A percentile compares a stretch with the other conserved stretches of the same genome.
These are phyloP conservation scores for Mortierella hygrophila DNA, from an alignment of 192 early-diverging fungal genomes.

Conservation along the genomic window DNA sequence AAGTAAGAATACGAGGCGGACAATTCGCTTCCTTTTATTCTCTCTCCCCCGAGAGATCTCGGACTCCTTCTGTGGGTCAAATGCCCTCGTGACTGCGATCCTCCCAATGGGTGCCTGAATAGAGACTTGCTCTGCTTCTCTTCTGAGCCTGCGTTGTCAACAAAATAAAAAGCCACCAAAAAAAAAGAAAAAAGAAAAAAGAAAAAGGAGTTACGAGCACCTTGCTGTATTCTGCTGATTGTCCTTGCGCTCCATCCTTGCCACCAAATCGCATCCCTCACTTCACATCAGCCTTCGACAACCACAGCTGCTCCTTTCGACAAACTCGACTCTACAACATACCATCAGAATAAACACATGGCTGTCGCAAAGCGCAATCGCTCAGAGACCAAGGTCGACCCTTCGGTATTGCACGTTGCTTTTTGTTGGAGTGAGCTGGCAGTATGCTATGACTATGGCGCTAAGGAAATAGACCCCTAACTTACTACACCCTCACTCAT, in stretches of 20 bases:
- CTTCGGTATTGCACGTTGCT: conserved; percentile 13
- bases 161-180: conserved; percentile 1
- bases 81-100: not conserved
- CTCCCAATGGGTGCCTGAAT: not conserved
- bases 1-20: not conserved
- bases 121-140: not conserved
- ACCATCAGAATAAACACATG: conserved; percentile 9
- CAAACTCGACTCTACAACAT: not conserved
- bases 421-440: not conserved
- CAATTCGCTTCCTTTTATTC: not conserved
- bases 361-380: conserved; percentile 46
- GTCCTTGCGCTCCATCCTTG: not conserved
- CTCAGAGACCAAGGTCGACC: conserved; percentile 17
- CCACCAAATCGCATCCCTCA: not conserved
- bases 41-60: not conserved
- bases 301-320: too few species aligned
- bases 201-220: not conserved
- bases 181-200: conserved; percentile 1
- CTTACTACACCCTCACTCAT: not conserved
- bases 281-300: not conserved
- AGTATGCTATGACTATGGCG: not conserved
- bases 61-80: not conserved
- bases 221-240: not conserved
- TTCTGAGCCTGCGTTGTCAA: not conserved
- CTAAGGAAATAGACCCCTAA: not conserved